Evolutionary conservation across 2,329 filamentous ascomycete genomes (phyloP), one percentile per base, ranked within the genome.

Genomic region (Talaromyces albobiverticillius): DNA sequence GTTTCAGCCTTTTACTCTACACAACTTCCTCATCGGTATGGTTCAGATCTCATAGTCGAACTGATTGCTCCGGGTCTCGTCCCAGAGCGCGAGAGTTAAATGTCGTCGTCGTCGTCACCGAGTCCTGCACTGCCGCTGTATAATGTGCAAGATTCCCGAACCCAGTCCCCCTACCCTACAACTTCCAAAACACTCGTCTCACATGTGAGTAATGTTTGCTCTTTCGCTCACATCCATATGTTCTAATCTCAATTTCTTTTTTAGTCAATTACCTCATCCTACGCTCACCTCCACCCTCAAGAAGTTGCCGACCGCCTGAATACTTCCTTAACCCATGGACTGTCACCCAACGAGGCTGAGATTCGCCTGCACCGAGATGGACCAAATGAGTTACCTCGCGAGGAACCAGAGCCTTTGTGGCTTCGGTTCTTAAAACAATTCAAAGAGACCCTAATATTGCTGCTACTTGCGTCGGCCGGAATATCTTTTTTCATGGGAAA

Each of bases 341-440:
- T 99, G 13, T 85, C 89, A 4, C 86, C 89, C 0, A 82, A 85
- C 42, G 90, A 96, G 72, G 94, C 92, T 32, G 80, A 91, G 57
- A 82, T 87, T 53, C 85, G 93, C 66, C 80, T 96, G 57, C 82
- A 87, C 66, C 83, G 88, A 59, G 84, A 94, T 76, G 94, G 94
- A 29, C 86, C 88, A 25, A 99, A 99, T 72, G 94, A 99, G 73
- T 87, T 99, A 34, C 90, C 94, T 5, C 90, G 95, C 71, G 92
- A 97, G 56, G 86, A 90, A 52, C 90, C 93, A 1, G 94, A 99
- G 72, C 92, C 94, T 9, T 76, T 99, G 55, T 99, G 94, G 91
- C 76, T 96, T 51, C 89, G 94, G 56, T 99, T 99, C 65, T 70
- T 96, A 57, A 95, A 95, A 72, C 94, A 99, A 67, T 99, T 99